phyloP scores from a whole-genome alignment of 768 basidiomycete species.

The Omphalotus guepiniiformis region DNA sequence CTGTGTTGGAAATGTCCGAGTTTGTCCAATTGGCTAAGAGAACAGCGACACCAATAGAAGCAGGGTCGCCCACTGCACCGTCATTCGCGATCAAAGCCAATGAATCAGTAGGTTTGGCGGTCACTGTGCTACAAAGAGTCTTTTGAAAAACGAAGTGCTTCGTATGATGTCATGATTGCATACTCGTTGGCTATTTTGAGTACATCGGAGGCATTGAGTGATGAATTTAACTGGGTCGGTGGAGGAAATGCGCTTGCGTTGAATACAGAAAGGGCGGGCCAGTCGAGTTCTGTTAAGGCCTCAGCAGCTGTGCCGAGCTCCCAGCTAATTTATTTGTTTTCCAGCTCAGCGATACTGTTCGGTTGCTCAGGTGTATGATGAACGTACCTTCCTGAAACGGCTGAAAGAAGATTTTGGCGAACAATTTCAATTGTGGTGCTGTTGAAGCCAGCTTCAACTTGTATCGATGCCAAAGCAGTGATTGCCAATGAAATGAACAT shows the following conservation, averaged over 20 bases:
- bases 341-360: neutral
- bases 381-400: constrained; percentile 25
- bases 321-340: constrained; percentile 36
- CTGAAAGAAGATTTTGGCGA: constrained; percentile 19
- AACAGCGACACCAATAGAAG: constrained; percentile 70
- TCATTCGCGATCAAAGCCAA: constrained; percentile 40
- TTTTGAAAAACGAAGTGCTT: neutral
- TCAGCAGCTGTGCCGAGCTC: constrained; percentile 56
- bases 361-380: neutral
- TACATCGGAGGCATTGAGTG: constrained; percentile 34
- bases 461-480: neutral
- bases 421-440: constrained; percentile 17
- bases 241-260: constrained; percentile 36
- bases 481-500: neutral
- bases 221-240: constrained; percentile 23
- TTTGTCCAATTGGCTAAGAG: constrained; percentile 56
- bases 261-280: constrained; percentile 49
- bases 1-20: constrained; percentile 13
- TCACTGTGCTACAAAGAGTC: constrained; percentile 29
- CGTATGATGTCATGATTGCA: constrained; percentile 10
- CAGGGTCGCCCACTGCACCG: constrained; percentile 61
- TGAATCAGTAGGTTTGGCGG: constrained; percentile 29
- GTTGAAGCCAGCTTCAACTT: constrained; percentile 17
- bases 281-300: constrained; percentile 49
- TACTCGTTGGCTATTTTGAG: constrained; percentile 36